Conservation (phyloP, 2,329 filamentous ascomycete species). For the Colletotrichum lupini region DNA sequence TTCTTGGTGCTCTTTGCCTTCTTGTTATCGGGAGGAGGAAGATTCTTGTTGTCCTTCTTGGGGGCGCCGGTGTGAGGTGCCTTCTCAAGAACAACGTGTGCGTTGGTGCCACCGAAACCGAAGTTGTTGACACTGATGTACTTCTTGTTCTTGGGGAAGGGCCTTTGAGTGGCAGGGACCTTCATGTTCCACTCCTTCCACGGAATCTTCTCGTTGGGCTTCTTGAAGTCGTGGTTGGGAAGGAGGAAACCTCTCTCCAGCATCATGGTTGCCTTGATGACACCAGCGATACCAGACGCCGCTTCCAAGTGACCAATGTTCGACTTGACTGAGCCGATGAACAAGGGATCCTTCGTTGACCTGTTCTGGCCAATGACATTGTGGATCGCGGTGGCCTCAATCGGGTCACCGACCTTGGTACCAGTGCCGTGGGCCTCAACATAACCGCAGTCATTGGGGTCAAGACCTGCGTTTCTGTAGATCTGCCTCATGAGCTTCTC, state of each 20-base stretch:
- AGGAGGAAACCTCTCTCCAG: slow-evolving; percentile 61
- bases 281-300: slow-evolving; percentile 60
- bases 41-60: slow-evolving; percentile 38
- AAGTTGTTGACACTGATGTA: slow-evolving; percentile 62
- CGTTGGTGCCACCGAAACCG: slow-evolving; percentile 59
- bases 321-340: slow-evolving; percentile 61
- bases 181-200: slow-evolving; percentile 62
- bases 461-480: slow-evolving; percentile 46
- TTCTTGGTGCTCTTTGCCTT: slow-evolving; percentile 39
- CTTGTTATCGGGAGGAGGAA: slow-evolving; percentile 6
- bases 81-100: slow-evolving; percentile 53
- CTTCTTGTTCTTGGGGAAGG: slow-evolving; percentile 60
- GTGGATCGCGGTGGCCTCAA: slow-evolving; percentile 62
- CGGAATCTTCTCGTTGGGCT: slow-evolving; percentile 60
- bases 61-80: slow-evolving; percentile 44
- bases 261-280: slow-evolving; percentile 64
- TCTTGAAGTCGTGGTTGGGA: slow-evolving; percentile 62
- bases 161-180: slow-evolving; percentile 54
- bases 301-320: slow-evolving; percentile 65
- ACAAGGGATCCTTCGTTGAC: slow-evolving; percentile 47
- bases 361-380: slow-evolving; percentile 51
- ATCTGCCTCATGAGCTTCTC: slow-evolving; percentile 53
- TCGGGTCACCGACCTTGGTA: slow-evolving; percentile 65
- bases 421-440: slow-evolving; percentile 68
- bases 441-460: slow-evolving; percentile 41